A percentile compares a stretch with the other conserved stretches of the same genome.
phyloP scores from a whole-genome alignment of 352 stramenopile genomes.

The Phytophthora colocasiae region DNA sequence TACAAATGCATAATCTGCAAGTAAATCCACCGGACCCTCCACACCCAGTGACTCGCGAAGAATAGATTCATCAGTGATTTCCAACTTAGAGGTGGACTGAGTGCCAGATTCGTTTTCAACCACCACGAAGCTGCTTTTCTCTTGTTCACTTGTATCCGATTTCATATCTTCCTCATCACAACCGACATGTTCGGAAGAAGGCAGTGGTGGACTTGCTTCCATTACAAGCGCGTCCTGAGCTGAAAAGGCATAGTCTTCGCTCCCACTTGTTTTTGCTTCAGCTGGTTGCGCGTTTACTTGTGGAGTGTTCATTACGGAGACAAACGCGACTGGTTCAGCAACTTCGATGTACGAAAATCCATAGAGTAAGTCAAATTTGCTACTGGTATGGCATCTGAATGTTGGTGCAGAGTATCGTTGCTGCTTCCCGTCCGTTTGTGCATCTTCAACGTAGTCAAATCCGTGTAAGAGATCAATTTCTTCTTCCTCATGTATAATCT shows the following conservation, averaged over 20 bases:
- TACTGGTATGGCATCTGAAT: background rate
- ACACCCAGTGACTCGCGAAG: conserved; percentile 4
- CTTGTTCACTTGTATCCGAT: background rate
- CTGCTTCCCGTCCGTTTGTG: background rate
- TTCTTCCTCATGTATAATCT: conserved; percentile 1
- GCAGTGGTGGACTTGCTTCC: background rate
- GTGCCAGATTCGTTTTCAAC: background rate
- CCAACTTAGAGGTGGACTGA: background rate
- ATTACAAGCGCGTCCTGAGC: background rate
- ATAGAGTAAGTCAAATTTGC: conserved; percentile 35
- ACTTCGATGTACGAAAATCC: conserved; percentile 52
- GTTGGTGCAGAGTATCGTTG: background rate
- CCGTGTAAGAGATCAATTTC: conserved; percentile 31
- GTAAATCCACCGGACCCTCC: conserved; percentile 21
- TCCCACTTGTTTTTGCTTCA: background rate
- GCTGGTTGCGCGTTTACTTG: background rate
- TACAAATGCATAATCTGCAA: conserved; percentile 34
- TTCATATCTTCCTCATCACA: background rate
- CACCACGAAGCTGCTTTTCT: background rate
- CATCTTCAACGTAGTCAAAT: conserved; percentile 50
- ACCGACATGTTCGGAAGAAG: background rate
- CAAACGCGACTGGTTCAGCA: conserved; percentile 13
- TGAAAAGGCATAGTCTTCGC: background rate
- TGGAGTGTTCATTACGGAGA: background rate
- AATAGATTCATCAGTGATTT: background rate